phyloP scores from a whole-genome alignment of 129 eudicot genomes.

The Lonicera japonica region DNA sequence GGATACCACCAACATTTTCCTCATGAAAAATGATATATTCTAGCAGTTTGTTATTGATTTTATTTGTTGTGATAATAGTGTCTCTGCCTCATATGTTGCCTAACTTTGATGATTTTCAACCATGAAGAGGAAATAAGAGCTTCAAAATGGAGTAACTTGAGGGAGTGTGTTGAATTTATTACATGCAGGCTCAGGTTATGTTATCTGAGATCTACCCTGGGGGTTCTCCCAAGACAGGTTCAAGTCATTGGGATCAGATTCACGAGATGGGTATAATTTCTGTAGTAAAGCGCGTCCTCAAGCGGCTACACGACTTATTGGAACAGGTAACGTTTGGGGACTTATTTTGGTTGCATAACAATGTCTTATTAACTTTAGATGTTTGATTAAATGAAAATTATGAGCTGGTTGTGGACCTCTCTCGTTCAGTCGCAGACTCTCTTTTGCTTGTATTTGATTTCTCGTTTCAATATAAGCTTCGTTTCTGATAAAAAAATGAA shows the following conservation, averaged over 20 bases:
- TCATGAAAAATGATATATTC: too few relatives aligned
- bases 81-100: background rate
- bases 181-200: conserved; percentile 84
- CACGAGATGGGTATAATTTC: conserved; percentile 84
- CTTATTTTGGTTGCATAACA: background rate
- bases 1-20: too few relatives aligned
- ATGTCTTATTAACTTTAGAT: background rate
- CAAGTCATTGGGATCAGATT: conserved; percentile 92
- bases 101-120: background rate
- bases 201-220: conserved; percentile 99
- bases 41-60: too few relatives aligned
- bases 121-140: background rate
- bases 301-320: conserved; percentile 66
- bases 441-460: too few relatives aligned
- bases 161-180: conserved; percentile 11
- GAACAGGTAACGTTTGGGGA: conserved; percentile 55
- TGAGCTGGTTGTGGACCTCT: too few relatives aligned
- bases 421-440: too few relatives aligned
- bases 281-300: conserved; percentile 76
- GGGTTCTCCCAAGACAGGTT: conserved; percentile 76
- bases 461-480: too few relatives aligned
- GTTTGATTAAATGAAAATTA: background rate
- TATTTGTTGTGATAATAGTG: too few relatives aligned
- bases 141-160: background rate
- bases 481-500: too few relatives aligned